Evolutionary conservation across 2,329 filamentous ascomycete genomes (phyloP).

Genomic region (Fusarium burgessii): DNA sequence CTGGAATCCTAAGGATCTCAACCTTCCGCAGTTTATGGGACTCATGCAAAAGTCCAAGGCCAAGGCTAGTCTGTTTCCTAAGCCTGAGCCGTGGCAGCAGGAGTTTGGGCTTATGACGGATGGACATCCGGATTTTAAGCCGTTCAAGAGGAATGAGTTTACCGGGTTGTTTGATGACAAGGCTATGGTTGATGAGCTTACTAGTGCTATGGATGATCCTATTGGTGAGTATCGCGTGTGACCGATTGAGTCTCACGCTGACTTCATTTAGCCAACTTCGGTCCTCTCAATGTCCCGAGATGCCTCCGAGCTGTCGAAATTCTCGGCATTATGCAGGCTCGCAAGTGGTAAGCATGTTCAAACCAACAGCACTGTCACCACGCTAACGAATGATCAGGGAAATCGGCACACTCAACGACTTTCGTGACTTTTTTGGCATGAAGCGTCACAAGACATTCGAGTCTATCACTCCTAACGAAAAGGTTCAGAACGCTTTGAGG

Average conservation of each 20-base stretch:
- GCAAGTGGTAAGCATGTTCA: conserved; percentile 56
- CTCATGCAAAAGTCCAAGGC: neutral
- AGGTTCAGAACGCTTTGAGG: conserved; percentile 22
- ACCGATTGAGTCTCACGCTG: neutral
- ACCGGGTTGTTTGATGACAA: conserved; percentile 22
- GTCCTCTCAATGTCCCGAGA: conserved; percentile 66
- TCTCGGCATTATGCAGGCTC: conserved; percentile 69
- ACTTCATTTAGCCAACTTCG: conserved; percentile 52
- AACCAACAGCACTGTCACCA: neutral
- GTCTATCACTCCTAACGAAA: neutral
- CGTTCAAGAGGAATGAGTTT: conserved; percentile 23
- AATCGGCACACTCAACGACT: conserved; percentile 70
- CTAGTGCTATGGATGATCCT: conserved; percentile 65
- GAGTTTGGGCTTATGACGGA: neutral
- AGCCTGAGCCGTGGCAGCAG: neutral
- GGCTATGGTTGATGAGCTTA: conserved; percentile 49
- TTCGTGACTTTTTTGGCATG: conserved; percentile 70
- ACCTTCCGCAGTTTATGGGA: neutral
- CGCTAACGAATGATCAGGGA: conserved; percentile 50
- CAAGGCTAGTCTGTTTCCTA: neutral
- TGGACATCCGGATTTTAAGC: neutral
- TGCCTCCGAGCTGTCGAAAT: conserved; percentile 69
- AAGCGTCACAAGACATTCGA: conserved; percentile 68
- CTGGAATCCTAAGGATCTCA: conserved; percentile 13
- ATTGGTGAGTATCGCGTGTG: neutral